phyloP scores from a whole-genome alignment of 2,329 filamentous ascomycete species.

The Scytalidium lignicola region DNA sequence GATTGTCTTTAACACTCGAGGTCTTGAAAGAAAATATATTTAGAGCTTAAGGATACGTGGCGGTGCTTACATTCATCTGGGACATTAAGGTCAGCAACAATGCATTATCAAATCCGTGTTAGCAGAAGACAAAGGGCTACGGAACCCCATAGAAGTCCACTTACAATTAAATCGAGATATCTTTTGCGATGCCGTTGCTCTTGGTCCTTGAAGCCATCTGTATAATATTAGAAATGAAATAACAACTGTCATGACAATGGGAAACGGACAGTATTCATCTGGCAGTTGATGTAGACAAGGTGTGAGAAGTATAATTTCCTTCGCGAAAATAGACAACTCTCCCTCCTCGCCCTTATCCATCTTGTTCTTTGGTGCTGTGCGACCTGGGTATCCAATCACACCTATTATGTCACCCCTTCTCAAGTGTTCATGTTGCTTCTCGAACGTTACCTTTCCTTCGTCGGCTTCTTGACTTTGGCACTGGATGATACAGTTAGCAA shows the following conservation, averaged over 20 bases:
- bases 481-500: background rate
- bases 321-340: conserved; percentile 90
- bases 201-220: conserved; percentile 82
- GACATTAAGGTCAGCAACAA: background rate
- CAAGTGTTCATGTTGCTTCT: conserved; percentile 83
- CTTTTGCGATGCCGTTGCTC: conserved; percentile 91
- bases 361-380: conserved; percentile 88
- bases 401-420: conserved; percentile 92
- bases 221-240: background rate
- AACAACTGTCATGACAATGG: background rate
- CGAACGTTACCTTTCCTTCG: conserved; percentile 63
- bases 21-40: background rate
- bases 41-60: background rate
- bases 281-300: conserved; percentile 90
- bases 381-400: conserved; percentile 74
- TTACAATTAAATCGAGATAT: conserved; percentile 93
- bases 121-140: no score
- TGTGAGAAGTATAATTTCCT: conserved; percentile 77
- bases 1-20: background rate
- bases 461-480: conserved; percentile 78
- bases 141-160: no score
- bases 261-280: conserved; percentile 62
- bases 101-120: background rate
- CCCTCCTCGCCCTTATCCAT: conserved; percentile 72
- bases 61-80: background rate